A percentile compares a stretch with the other conserved stretches of the same genome.
These are phyloP conservation scores for Mortierella sp. DNA, from an alignment of 371 early-diverging fungal genomes.

Conservation along the genomic window DNA sequence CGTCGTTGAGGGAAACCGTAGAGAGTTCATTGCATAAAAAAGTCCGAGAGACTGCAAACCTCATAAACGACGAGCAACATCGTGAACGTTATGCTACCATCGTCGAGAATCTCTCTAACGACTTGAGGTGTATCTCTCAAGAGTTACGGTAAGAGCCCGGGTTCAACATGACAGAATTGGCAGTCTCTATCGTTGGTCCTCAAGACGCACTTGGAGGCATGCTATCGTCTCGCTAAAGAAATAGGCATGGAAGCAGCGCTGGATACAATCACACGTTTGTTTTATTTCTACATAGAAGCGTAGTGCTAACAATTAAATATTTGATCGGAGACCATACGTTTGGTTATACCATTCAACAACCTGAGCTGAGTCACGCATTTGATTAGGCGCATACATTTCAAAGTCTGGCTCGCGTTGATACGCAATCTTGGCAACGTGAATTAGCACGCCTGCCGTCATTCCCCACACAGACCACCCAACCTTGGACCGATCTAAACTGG, in stretches of 20 bases:
- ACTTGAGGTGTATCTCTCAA: neutral
- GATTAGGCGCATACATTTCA: slow-evolving; percentile 24
- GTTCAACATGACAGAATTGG: neutral
- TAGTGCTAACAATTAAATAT: neutral
- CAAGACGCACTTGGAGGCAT: too few relatives aligned
- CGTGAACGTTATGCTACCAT: too few relatives aligned
- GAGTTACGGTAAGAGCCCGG: neutral
- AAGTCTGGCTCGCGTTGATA: slow-evolving; percentile 33
- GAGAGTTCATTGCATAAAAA: neutral
- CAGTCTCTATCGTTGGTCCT: too few relatives aligned
- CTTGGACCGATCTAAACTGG: slow-evolving; percentile 9
- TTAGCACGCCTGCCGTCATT: slow-evolving; percentile 35
- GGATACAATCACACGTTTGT: too few relatives aligned
- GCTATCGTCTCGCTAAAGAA: too few relatives aligned
- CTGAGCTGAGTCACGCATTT: neutral
- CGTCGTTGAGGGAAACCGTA: neutral
- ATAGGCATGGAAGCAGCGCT: too few relatives aligned
- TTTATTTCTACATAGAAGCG: neutral
- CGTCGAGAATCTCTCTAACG: neutral
- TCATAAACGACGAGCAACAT: neutral
- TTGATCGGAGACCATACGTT: neutral
- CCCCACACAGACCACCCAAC: slow-evolving; percentile 44
- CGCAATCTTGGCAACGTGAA: slow-evolving; percentile 40
- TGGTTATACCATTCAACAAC: slow-evolving; percentile 33
- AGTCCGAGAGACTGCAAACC: neutral